These are phyloP conservation scores for Triangularia verruculosa DNA, from an alignment of 2,329 filamentous ascomycete genomes.

Conservation along the genomic window DNA sequence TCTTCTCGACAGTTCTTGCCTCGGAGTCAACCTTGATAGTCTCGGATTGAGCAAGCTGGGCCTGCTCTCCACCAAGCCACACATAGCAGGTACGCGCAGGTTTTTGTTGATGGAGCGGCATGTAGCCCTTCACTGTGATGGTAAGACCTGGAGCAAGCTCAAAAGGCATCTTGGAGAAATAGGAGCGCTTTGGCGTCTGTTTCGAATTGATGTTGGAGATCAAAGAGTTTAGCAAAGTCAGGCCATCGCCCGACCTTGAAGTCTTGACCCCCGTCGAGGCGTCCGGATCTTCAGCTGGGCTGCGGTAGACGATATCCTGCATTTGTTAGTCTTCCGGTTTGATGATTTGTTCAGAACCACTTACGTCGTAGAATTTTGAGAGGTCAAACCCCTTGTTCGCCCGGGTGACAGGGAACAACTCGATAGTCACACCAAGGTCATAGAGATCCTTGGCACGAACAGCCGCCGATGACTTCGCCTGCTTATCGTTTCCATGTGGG, in stretches of 20 bases:
- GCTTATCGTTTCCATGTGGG: constrained; percentile 72
- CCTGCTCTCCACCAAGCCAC: constrained; percentile 80
- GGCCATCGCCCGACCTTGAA: constrained; percentile 68
- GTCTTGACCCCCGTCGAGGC: constrained; percentile 56
- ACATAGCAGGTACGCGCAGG: constrained; percentile 82
- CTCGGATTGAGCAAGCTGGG: constrained; percentile 73
- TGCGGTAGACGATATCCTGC: constrained; percentile 89
- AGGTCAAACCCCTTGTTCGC: constrained; percentile 71
- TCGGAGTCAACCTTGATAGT: constrained; percentile 77
- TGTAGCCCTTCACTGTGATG: constrained; percentile 92
- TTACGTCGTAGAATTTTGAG: constrained; percentile 85
- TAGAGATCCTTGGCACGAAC: constrained; percentile 93
- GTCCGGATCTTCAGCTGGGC: constrained; percentile 68
- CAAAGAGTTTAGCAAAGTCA: constrained; percentile 74
- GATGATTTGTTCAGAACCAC: constrained; percentile 21
- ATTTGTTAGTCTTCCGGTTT: background rate
- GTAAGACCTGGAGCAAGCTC: constrained; percentile 80
- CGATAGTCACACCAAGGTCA: constrained; percentile 86
- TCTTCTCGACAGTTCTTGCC: constrained; percentile 72
- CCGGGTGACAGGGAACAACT: constrained; percentile 84
- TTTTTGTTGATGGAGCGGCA: constrained; percentile 79
- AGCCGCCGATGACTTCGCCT: constrained; percentile 69
- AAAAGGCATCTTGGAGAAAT: constrained; percentile 83
- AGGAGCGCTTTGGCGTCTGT: constrained; percentile 76
- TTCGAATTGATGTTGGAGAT: constrained; percentile 88